Evolutionary conservation across 331 rosid genomes (phyloP).

Genomic region (Quercus phellos): DNA sequence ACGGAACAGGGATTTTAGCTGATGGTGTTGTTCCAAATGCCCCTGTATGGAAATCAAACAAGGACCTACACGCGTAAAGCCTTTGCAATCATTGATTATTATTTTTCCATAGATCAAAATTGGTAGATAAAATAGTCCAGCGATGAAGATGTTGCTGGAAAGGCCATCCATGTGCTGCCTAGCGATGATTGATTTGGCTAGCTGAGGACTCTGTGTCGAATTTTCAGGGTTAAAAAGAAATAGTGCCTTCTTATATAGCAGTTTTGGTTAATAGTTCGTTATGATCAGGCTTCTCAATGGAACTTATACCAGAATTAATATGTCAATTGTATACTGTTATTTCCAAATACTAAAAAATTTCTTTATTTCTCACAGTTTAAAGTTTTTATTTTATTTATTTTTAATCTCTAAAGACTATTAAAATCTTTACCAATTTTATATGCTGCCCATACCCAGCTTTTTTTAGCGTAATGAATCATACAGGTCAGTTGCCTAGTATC

Average conservation of each 20-base stretch:
- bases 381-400: neutral
- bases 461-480: too few relatives aligned
- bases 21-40: constrained; percentile 39
- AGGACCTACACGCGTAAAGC: constrained; percentile 45
- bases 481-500: too few relatives aligned
- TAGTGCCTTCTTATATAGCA: constrained; percentile 7
- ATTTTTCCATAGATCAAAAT: constrained; percentile 7
- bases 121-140: constrained; percentile 22
- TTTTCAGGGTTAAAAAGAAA: neutral
- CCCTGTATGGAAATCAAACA: constrained; percentile 67
- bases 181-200: neutral
- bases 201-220: constrained; percentile 1
- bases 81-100: neutral
- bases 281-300: constrained; percentile 12
- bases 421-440: neutral
- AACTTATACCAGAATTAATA: constrained; percentile 12
- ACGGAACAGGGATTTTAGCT: constrained; percentile 39
- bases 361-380: neutral
- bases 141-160: constrained; percentile 51
- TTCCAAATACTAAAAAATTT: neutral
- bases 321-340: neutral
- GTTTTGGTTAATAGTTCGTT: constrained; percentile 25
- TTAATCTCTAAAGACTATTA: neutral
- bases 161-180: constrained; percentile 5
- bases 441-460: too few relatives aligned